Conservation (phyloP, 352 stramenopile genomes). For the Elongisporangium anandrum region DNA sequence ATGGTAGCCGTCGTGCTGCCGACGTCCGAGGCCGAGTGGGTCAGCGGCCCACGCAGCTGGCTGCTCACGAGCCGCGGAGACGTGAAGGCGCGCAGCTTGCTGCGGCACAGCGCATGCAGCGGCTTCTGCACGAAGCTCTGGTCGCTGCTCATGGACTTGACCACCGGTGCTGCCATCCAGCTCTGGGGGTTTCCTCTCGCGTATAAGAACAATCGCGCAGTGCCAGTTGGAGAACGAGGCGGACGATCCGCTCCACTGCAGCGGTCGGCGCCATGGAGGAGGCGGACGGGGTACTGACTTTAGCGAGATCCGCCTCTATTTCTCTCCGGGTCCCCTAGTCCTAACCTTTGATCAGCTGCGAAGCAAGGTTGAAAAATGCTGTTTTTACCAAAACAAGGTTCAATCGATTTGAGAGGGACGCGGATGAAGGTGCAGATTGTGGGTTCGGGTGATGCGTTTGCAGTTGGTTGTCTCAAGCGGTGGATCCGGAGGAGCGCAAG, state of each 20-base stretch:
- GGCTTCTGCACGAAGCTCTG: slow-evolving; percentile 14
- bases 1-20: background rate
- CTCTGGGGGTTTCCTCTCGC: background rate
- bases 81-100: slow-evolving; percentile 56
- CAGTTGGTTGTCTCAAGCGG: background rate
- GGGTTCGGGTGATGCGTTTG: background rate
- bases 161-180: background rate
- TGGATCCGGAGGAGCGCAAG: background rate
- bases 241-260: background rate
- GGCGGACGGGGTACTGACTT: background rate
- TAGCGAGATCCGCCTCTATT: background rate
- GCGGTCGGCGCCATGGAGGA: background rate
- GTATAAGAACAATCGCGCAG: background rate
- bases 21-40: background rate
- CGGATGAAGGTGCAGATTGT: background rate
- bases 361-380: background rate
- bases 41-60: background rate
- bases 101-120: slow-evolving; percentile 32
- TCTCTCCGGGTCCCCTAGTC: background rate
- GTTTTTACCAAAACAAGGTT: background rate
- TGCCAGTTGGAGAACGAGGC: background rate
- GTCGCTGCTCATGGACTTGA: background rate
- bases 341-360: background rate
- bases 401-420: background rate
- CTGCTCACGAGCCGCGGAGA: slow-evolving; percentile 49